phyloP scores from a whole-genome alignment of 2,329 filamentous ascomycete genomes.

The Cucurbitaria berberidis region DNA sequence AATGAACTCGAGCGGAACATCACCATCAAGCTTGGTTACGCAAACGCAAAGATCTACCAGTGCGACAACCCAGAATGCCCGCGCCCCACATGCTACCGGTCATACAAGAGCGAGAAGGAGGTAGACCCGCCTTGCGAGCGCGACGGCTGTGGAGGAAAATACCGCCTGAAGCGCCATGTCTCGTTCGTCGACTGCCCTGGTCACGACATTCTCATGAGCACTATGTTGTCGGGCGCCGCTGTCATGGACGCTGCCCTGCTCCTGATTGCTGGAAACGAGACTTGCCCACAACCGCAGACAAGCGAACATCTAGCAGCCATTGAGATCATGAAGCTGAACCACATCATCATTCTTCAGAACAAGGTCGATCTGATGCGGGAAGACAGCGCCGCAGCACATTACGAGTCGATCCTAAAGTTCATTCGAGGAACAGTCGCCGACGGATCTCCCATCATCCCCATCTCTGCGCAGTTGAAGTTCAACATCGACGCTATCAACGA shows the following conservation, averaged over 20 bases:
- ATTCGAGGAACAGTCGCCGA: conserved; percentile 97
- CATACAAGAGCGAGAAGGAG: conserved; percentile 99
- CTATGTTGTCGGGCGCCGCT: conserved; percentile 98
- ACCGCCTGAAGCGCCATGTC: conserved; percentile 70
- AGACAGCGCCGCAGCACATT: conserved; percentile 90
- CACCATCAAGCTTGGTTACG: conserved; percentile 99
- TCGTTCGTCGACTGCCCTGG: conserved; percentile 98
- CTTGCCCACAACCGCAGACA: conserved; percentile 96
- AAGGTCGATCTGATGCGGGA: conserved; percentile 99
- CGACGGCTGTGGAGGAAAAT: conserved; percentile 86
- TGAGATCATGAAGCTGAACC: conserved; percentile 99
- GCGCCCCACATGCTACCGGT: conserved; percentile 91
- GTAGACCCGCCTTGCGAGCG: conserved; percentile 95
- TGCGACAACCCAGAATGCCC: conserved; percentile 93
- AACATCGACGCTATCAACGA: conserved; percentile 99
- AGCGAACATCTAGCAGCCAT: conserved; percentile 98
- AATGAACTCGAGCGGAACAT: conserved; percentile 99
- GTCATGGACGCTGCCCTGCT: conserved; percentile 99
- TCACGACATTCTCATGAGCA: conserved; percentile 99
- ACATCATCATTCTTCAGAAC: conserved; percentile 99
- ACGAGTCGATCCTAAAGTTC: conserved; percentile 97
- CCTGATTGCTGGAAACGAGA: conserved; percentile 97
- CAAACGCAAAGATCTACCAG: conserved; percentile 99
- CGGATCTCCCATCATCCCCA: conserved; percentile 93
- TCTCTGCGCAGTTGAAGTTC: conserved; percentile 97